phyloP scores from a whole-genome alignment of 179 eudicot genomes.

The Spinacia oleracea region DNA sequence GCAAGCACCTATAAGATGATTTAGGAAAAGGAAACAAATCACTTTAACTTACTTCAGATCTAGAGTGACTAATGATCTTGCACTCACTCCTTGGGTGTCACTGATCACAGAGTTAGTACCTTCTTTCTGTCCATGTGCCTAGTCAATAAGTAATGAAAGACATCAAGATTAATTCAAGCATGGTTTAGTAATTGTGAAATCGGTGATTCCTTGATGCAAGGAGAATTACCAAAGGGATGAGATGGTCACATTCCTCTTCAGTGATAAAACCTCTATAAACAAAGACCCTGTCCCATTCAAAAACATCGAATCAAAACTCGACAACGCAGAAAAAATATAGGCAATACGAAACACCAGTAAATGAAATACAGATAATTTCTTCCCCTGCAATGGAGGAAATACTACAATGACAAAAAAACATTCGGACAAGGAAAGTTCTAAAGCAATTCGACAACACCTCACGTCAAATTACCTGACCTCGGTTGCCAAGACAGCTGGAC shows the following conservation, averaged over 20 bases:
- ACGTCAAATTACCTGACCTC: slow-evolving; percentile 79
- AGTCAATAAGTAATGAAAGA: slow-evolving; percentile 2
- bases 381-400: neutral
- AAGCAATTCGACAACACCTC: neutral
- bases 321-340: neutral
- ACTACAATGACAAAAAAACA: neutral
- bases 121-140: slow-evolving; percentile 45
- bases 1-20: slow-evolving; percentile 3
- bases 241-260: slow-evolving; percentile 74
- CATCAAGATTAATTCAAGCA: slow-evolving; percentile 16
- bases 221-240: slow-evolving; percentile 63
- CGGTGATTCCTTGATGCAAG: neutral
- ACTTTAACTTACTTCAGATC: slow-evolving; percentile 43
- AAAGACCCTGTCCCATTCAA: slow-evolving; percentile 60
- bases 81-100: slow-evolving; percentile 17
- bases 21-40: neutral
- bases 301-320: slow-evolving; percentile 12
- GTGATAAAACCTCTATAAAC: slow-evolving; percentile 67
- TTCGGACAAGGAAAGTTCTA: neutral
- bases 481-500: slow-evolving; percentile 82
- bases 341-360: neutral
- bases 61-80: slow-evolving; percentile 23
- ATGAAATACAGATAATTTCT: no score
- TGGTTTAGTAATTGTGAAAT: neutral
- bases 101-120: slow-evolving; percentile 14